A percentile compares a stretch with the other conserved stretches of the same genome.
Evolutionary conservation across 345 rosid genomes (phyloP).

Genomic region (Gynandropsis gynandra): DNA sequence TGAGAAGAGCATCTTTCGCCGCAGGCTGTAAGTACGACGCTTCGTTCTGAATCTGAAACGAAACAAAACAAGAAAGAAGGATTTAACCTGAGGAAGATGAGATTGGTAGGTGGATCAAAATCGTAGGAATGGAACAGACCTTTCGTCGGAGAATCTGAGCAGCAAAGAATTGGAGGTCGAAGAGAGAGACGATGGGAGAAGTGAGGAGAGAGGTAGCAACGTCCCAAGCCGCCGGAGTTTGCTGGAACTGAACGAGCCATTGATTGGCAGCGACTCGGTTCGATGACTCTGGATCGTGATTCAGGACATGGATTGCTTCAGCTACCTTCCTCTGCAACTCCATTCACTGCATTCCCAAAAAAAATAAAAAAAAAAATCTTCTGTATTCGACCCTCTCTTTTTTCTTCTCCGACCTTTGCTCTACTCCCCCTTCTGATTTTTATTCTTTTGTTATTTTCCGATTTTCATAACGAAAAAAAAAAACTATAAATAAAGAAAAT

Average conservation of each 20-base stretch:
- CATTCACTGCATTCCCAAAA: conserved; percentile 31
- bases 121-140: conserved; percentile 32
- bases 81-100: not conserved
- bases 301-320: conserved; percentile 80
- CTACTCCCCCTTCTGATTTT: not conserved
- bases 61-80: conserved; percentile 6
- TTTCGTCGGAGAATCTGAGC: conserved; percentile 95
- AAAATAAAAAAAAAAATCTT: too few species aligned
- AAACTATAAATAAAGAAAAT: not conserved
- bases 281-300: conserved; percentile 83
- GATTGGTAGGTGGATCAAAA: not conserved
- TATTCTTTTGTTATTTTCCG: not conserved
- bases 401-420: conserved; percentile 7
- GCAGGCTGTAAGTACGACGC: conserved; percentile 59
- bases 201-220: conserved; percentile 85
- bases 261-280: conserved; percentile 95
- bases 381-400: not conserved
- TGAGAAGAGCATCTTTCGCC: conserved; percentile 70
- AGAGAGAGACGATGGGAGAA: conserved; percentile 47
- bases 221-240: conserved; percentile 85
- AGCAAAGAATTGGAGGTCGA: conserved; percentile 85
- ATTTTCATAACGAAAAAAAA: not conserved
- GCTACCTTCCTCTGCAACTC: conserved; percentile 83
- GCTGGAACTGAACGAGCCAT: conserved; percentile 95
- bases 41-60: conserved; percentile 81